Evolutionary conservation across 352 stramenopile genomes (phyloP).

Genomic region (Phytophthora citricola): DNA sequence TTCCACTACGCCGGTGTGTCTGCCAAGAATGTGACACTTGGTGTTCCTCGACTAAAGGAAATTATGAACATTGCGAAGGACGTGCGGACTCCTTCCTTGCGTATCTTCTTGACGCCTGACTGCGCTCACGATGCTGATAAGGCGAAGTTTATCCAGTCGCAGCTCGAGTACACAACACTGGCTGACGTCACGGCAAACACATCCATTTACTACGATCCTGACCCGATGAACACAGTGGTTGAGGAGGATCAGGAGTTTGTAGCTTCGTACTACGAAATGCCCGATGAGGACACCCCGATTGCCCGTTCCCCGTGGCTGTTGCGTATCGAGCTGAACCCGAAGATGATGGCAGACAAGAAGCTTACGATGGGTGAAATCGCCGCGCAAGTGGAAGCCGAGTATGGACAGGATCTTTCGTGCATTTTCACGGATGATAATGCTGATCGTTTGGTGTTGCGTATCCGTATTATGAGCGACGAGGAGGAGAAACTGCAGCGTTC

Average conservation of each 20-base stretch:
- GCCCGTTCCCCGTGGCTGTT: slow-evolving; percentile 97
- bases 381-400: slow-evolving; percentile 95
- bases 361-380: slow-evolving; percentile 98
- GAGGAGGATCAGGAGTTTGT: slow-evolving; percentile 98
- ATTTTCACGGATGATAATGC: slow-evolving; percentile 99
- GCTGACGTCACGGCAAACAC: slow-evolving; percentile 96
- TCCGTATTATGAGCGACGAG: slow-evolving; percentile 97
- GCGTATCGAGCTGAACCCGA: slow-evolving; percentile 98
- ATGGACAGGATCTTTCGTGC: slow-evolving; percentile 95
- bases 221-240: slow-evolving; percentile 97
- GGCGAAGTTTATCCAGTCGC: slow-evolving; percentile 92
- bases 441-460: slow-evolving; percentile 96
- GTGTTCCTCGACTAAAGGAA: slow-evolving; percentile 99
- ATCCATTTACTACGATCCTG: slow-evolving; percentile 99
- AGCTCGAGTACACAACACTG: slow-evolving; percentile 98
- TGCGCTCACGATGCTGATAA: slow-evolving; percentile 87
- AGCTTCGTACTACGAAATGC: slow-evolving; percentile 98
- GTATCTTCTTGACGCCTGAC: slow-evolving; percentile 94
- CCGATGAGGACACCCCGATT: slow-evolving; percentile 96
- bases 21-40: slow-evolving; percentile 99
- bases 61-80: slow-evolving; percentile 99
- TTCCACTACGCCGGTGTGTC: slow-evolving; percentile 99
- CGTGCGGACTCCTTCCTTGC: slow-evolving; percentile 97
- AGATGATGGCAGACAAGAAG: slow-evolving; percentile 98
- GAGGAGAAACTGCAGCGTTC: slow-evolving; percentile 87